phyloP scores from a whole-genome alignment of 2,329 filamentous ascomycete genomes.

The Monilinia aucupariae region DNA sequence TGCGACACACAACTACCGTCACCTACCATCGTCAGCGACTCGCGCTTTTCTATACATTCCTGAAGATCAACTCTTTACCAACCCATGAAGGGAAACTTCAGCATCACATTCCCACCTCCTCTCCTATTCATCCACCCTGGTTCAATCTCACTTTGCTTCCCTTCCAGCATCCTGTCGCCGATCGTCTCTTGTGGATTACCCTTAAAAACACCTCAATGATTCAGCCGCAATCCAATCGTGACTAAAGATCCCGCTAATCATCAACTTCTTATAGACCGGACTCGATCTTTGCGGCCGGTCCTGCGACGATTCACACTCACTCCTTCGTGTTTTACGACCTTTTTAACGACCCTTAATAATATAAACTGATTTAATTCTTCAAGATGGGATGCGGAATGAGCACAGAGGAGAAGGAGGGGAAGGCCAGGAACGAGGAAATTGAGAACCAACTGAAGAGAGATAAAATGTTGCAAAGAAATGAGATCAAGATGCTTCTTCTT shows the following conservation, averaged over 20 bases:
- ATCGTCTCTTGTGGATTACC: background rate
- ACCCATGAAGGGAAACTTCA: background rate
- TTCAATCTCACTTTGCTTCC: background rate
- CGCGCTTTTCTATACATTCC: background rate
- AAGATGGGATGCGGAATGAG: constrained; percentile 99
- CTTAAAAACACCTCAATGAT: constrained; percentile 1
- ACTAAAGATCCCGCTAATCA: constrained; percentile 10
- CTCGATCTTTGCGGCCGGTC: constrained; percentile 44
- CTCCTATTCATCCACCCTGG: background rate
- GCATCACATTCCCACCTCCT: background rate
- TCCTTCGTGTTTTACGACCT: constrained; percentile 12
- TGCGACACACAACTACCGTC: background rate
- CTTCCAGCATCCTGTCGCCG: background rate
- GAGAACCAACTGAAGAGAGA: constrained; percentile 99
- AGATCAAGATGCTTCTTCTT: constrained; percentile 99
- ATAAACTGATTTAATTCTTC: constrained; percentile 39
- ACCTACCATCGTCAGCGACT: background rate
- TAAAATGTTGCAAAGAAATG: constrained; percentile 97
- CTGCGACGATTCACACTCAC: constrained; percentile 13
- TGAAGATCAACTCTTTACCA: background rate
- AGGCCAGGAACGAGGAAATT: constrained; percentile 99
- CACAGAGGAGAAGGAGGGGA: constrained; percentile 99
- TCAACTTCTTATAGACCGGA: constrained; percentile 48
- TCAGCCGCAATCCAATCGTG: constrained; percentile 1
- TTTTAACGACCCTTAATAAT: constrained; percentile 16